Evolutionary conservation across 148 eudicot genomes (phyloP), one percentile per base, ranked within the genome.

Genomic region (Chenopodium formosanum): DNA sequence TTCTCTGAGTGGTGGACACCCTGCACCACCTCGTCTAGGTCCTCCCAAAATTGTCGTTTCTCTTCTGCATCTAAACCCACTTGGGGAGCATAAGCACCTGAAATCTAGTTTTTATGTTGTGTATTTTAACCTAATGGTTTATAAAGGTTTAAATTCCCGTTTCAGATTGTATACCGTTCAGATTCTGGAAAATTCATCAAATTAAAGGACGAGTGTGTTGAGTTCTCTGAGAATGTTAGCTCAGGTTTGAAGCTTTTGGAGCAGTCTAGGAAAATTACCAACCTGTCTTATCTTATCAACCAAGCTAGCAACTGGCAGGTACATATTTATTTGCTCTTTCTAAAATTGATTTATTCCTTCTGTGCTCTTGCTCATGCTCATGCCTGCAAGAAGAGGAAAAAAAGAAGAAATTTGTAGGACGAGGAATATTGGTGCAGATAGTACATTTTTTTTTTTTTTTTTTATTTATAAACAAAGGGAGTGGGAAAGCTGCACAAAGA

Each of bases 301-400:
- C 89, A 86, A 86, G 87, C 93, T 29, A 77, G 79, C 74, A 90
- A 86, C 78, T 94, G 94, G 95, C 98, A 95, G 97, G 98, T 93
- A 88, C 77, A 31, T 64, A 8, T 50, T 72, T 70, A 50, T 9
- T 81, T 71, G 1, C 22, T 65, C 37, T 9, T 19, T 60, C 16
- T 78, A 63, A 22, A 70, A 64, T n/a, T 82, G 7, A 29, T 17
- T 44, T 13, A 23, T 68, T 67, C 17, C n/a, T 17, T 8, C 81
- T 23, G n/a, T 27, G 14, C 16, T 13, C 56, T 1, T 9, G 2
- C 19, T 53, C 60, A 11, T n/a, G 48, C 22, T 62, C 62, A 52
- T n/a, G 27, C n/a, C 63, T 12, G 32, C 29, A 8, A 63, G 22
- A 40, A 20, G 37, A 34, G 4, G 4, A 22, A 22, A 4, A 19